Conservation (phyloP, 768 basidiomycete genomes). For the Hericium coralloides region DNA sequence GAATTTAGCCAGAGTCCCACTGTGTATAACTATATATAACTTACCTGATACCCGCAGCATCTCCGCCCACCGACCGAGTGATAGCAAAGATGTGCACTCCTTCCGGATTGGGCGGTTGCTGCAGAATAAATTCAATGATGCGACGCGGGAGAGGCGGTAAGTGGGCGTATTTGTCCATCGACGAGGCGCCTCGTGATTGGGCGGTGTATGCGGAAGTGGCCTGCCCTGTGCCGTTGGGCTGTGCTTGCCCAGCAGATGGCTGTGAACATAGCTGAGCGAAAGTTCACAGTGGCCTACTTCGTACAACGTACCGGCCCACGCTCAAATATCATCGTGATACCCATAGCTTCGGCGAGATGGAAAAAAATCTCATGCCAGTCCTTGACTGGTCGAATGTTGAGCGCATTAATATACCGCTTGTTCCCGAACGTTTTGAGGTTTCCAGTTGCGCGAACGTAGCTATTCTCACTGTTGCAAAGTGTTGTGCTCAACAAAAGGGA, state of each 20-base stretch:
- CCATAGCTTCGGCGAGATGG: conserved; percentile 71
- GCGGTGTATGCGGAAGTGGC: conserved; percentile 26
- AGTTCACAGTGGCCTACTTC: no score
- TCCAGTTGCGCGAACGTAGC: conserved; percentile 76
- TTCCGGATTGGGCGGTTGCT: conserved; percentile 39
- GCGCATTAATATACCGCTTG: conserved; percentile 77
- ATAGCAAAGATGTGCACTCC: conserved; percentile 73
- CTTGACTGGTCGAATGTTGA: conserved; percentile 55
- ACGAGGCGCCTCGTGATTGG: conserved; percentile 13
- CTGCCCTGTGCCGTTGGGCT: conserved; percentile 3
- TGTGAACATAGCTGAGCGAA: conserved; percentile 6
- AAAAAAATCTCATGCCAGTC: conserved; percentile 76
- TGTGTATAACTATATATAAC: conserved; percentile 2
- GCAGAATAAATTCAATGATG: conserved; percentile 58
- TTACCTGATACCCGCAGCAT: conserved; percentile 49
- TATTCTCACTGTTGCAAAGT: conserved; percentile 45
- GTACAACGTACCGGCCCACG: conserved; percentile 45
- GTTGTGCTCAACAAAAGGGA: no score
- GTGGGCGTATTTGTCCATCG: conserved; percentile 28
- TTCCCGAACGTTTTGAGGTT: conserved; percentile 71
- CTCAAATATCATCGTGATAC: conserved; percentile 55
- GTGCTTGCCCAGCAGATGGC: conserved; percentile 11
- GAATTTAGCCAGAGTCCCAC: not conserved
- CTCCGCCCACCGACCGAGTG: conserved; percentile 51
- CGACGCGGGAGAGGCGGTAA: conserved; percentile 50